Percentiles rank a stretch among this genome's conserved stretches.
These are phyloP conservation scores for Zymoseptoria crescenta DNA, from an alignment of 2,329 filamentous ascomycete species.

Conservation along the genomic window DNA sequence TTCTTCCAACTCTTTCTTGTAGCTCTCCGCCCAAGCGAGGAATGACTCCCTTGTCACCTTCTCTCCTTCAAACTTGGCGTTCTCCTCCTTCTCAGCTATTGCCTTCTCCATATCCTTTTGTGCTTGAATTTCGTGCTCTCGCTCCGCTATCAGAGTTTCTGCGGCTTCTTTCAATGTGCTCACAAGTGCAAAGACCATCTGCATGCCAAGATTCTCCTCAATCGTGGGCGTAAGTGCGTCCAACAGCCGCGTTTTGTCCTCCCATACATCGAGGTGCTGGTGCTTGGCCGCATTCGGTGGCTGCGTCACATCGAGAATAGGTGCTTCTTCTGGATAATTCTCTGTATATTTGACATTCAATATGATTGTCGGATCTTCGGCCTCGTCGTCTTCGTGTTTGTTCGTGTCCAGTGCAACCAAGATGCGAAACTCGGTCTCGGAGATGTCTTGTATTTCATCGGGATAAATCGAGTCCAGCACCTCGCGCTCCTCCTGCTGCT, in stretches of 20 bases:
- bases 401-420: slow-evolving; percentile 65
- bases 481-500: slow-evolving; percentile 91
- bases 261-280: slow-evolving; percentile 67
- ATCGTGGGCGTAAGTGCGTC: slow-evolving; percentile 64
- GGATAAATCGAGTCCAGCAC: slow-evolving; percentile 98
- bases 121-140: slow-evolving; percentile 56
- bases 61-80: slow-evolving; percentile 90
- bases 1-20: slow-evolving; percentile 74
- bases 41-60: slow-evolving; percentile 83
- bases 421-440: slow-evolving; percentile 82
- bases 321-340: slow-evolving; percentile 80
- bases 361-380: slow-evolving; percentile 59
- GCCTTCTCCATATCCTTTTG: slow-evolving; percentile 47
- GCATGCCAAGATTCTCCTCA: slow-evolving; percentile 91
- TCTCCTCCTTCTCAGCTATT: slow-evolving; percentile 79
- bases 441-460: slow-evolving; percentile 94
- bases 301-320: slow-evolving; percentile 69
- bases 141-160: slow-evolving; percentile 72
- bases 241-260: slow-evolving; percentile 70
- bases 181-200: slow-evolving; percentile 91
- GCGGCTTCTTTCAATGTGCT: slow-evolving; percentile 81
- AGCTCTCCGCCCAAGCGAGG: slow-evolving; percentile 69
- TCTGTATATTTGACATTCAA: slow-evolving; percentile 86
- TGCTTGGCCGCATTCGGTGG: slow-evolving; percentile 63
- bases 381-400: slow-evolving; percentile 46